Evolutionary conservation across 106 monocot species (phyloP).

Genomic region (Cymbidium sinense): DNA sequence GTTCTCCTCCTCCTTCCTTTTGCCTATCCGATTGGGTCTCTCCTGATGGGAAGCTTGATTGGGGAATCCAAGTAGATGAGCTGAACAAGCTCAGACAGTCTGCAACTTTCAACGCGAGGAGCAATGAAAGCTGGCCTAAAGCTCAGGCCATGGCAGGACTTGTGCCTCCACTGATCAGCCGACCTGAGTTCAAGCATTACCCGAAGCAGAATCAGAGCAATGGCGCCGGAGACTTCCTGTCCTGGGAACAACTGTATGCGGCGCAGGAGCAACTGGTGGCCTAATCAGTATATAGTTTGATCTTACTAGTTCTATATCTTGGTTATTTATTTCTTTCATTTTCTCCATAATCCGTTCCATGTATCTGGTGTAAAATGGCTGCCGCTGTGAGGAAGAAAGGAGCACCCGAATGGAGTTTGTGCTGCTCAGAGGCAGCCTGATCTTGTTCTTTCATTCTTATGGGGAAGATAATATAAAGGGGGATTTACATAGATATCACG

Average conservation of each 20-base stretch:
- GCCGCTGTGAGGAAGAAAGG: no score
- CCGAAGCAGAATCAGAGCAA: slow-evolving; percentile 10
- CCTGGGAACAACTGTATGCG: not conserved
- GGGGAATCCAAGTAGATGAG: slow-evolving; percentile 88
- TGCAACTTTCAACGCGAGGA: slow-evolving; percentile 49
- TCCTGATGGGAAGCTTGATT: slow-evolving; percentile 64
- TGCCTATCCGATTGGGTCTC: slow-evolving; percentile 53
- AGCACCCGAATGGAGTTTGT: no score
- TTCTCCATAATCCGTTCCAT: no score
- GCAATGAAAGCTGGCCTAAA: slow-evolving; percentile 11
- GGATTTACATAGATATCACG: no score
- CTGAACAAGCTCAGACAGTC: slow-evolving; percentile 74
- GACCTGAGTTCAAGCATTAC: slow-evolving; percentile 3
- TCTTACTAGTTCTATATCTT: no score
- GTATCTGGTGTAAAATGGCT: no score
- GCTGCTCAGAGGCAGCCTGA: no score
- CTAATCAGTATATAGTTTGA: slow-evolving; percentile 13
- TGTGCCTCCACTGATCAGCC: not conserved
- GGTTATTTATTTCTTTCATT: no score
- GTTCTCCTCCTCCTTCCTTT: not conserved
- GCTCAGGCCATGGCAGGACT: not conserved
- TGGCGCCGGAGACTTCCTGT: slow-evolving; percentile 1
- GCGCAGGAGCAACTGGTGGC: slow-evolving; percentile 40
- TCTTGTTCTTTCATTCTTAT: no score
- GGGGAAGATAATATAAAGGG: no score